These are phyloP conservation scores for Alternaria solani DNA, from an alignment of 2,329 filamentous ascomycete species.

Conservation along the genomic window DNA sequence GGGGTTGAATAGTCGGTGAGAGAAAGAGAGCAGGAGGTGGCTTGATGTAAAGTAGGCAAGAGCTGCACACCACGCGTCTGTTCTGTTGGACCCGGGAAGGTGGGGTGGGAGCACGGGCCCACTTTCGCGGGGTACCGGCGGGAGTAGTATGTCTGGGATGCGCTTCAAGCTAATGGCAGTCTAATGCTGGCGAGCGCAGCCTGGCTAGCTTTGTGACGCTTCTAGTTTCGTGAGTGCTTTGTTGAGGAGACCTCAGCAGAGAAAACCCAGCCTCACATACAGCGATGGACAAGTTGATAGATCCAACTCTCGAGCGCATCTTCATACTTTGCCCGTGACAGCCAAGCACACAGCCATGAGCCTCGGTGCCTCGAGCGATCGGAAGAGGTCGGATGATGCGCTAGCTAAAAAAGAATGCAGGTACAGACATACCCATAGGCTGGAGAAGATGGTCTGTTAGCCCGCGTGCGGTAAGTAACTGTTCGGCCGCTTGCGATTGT, in stretches of 20 bases:
- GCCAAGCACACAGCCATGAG: neutral
- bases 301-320: neutral
- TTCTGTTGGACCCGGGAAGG: slow-evolving; percentile 38
- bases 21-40: slow-evolving; percentile 24
- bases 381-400: slow-evolving; percentile 8
- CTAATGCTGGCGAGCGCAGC: slow-evolving; percentile 8
- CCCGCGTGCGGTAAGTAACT: slow-evolving; percentile 5
- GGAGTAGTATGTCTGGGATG: slow-evolving; percentile 22
- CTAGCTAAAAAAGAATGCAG: slow-evolving; percentile 11
- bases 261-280: neutral
- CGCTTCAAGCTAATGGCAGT: slow-evolving; percentile 11
- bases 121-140: slow-evolving; percentile 33
- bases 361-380: slow-evolving; percentile 12
- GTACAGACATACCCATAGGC: slow-evolving; percentile 11
- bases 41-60: slow-evolving; percentile 29
- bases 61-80: slow-evolving; percentile 41
- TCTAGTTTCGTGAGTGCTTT: slow-evolving; percentile 12
- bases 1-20: slow-evolving; percentile 28
- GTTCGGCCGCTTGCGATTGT: neutral
- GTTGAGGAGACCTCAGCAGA: slow-evolving; percentile 10
- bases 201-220: slow-evolving; percentile 4
- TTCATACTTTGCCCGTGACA: neutral
- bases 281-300: neutral
- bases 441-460: neutral
- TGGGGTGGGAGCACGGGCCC: slow-evolving; percentile 37